Percentiles rank a stretch among this genome's conserved stretches.
Evolutionary conservation across 2,329 filamentous ascomycete species (phyloP).

Genomic region (Aspergillus vadensis): DNA sequence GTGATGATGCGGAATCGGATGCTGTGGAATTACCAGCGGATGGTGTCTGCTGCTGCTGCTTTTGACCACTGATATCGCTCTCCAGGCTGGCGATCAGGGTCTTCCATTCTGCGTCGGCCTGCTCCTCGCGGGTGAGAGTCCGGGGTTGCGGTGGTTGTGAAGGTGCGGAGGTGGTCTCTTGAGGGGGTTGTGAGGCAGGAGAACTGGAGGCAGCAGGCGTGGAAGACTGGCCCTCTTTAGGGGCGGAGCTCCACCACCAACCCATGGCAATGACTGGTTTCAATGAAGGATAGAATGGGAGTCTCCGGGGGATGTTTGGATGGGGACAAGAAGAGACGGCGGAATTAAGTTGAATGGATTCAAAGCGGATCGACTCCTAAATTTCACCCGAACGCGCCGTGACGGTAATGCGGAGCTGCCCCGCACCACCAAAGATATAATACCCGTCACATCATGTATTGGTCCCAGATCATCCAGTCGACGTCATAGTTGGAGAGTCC

Average conservation of each 20-base stretch:
- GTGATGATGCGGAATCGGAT: conserved; percentile 10
- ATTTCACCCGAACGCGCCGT: conserved; percentile 1
- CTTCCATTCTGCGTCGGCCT: conserved; percentile 58
- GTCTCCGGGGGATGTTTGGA: background rate
- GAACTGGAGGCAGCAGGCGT: conserved; percentile 17
- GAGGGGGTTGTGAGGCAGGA: conserved; percentile 6
- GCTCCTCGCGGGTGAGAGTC: conserved; percentile 46
- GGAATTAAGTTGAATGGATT: no score
- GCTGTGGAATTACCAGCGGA: conserved; percentile 16
- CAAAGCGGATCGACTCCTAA: background rate
- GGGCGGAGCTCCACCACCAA: conserved; percentile 48
- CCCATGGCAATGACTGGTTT: conserved; percentile 42
- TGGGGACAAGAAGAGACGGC: no score
- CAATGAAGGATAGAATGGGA: background rate
- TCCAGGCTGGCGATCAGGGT: conserved; percentile 55
- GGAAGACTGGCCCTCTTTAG: conserved; percentile 30
- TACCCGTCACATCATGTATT: background rate
- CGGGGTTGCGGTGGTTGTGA: conserved; percentile 27
- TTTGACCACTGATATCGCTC: conserved; percentile 31
- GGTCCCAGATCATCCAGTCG: background rate
- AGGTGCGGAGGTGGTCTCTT: conserved; percentile 15
- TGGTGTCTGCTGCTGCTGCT: conserved; percentile 1
- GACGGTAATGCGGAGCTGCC: conserved; percentile 1
- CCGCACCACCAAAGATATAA: background rate
- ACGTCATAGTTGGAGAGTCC: conserved; percentile 13